These are phyloP conservation scores for Botrytis squamosa DNA, from an alignment of 2,329 filamentous ascomycete species.

Conservation along the genomic window DNA sequence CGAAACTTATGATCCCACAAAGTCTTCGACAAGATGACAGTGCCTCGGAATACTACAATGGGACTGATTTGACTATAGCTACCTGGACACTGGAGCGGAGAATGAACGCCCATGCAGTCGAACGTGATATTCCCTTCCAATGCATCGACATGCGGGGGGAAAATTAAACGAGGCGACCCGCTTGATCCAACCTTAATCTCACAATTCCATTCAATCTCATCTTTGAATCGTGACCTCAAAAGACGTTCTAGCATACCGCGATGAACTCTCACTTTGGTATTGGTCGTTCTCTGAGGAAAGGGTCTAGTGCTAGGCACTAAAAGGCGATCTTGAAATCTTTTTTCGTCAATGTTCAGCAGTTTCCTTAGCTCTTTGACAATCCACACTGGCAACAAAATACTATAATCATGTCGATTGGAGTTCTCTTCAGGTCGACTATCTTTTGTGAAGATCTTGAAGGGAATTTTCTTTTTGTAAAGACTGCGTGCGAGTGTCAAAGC, in stretches of 20 bases:
- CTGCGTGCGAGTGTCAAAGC: not conserved
- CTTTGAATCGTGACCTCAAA: not conserved
- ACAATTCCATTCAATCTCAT: slow-evolving; percentile 6
- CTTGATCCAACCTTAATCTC: not conserved
- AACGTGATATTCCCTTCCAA: slow-evolving; percentile 4
- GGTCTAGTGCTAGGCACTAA: not conserved
- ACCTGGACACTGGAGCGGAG: not conserved
- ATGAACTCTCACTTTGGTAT: not conserved
- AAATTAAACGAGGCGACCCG: not conserved
- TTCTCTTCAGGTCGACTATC: not conserved
- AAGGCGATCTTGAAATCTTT: not conserved
- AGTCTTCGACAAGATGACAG: not conserved
- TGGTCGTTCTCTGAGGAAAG: not conserved
- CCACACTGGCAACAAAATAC: not conserved
- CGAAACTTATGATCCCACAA: not conserved
- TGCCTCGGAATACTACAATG: not conserved
- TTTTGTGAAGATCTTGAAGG: slow-evolving; percentile 5
- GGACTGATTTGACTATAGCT: not conserved
- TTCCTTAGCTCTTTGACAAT: not conserved
- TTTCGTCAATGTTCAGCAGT: not conserved
- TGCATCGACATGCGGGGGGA: not conserved
- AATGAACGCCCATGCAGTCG: slow-evolving; percentile 8
- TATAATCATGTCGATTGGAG: not conserved
- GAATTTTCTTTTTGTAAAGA: not conserved
- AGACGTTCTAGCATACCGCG: not conserved